These are phyloP conservation scores for Penicillium antarcticum DNA, from an alignment of 495 filamentous ascomycete species.

Conservation along the genomic window DNA sequence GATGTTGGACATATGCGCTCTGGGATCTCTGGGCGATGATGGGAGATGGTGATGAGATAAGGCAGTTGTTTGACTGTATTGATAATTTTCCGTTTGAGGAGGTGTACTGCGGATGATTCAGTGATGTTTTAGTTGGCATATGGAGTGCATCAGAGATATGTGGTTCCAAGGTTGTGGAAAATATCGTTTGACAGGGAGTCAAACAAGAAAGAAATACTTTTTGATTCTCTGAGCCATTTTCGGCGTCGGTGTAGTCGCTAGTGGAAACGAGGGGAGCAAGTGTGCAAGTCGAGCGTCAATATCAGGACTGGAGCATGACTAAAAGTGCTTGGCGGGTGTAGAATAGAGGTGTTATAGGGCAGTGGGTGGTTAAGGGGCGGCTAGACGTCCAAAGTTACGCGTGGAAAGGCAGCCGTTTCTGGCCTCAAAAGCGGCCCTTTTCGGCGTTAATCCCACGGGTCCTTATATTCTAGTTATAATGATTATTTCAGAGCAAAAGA, in stretches of 20 bases:
- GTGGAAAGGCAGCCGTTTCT: slow-evolving; percentile 11
- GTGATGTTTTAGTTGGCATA: not conserved
- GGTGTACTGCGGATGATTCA: not conserved
- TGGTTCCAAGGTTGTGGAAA: not conserved
- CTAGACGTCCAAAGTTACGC: slow-evolving; percentile 9
- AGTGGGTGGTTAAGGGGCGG: slow-evolving; percentile 6
- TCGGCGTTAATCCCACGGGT: slow-evolving; percentile 20
- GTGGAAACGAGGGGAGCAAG: slow-evolving; percentile 4
- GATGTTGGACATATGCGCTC: slow-evolving; percentile 9
- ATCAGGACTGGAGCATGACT: slow-evolving; percentile 9
- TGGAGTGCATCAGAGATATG: not conserved
- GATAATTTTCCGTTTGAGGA: not conserved
- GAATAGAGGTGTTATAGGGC: slow-evolving; percentile 5
- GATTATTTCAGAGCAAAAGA: too few relatives aligned
- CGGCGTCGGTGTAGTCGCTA: slow-evolving; percentile 7
- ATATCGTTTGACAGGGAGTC: too few relatives aligned
- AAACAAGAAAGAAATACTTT: too few relatives aligned
- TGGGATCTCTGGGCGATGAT: slow-evolving; percentile 10
- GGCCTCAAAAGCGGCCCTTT: slow-evolving; percentile 20
- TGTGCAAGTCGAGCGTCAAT: slow-evolving; percentile 8
- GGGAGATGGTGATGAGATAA: not conserved
- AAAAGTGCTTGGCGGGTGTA: slow-evolving; percentile 1
- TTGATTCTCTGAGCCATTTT: slow-evolving; percentile 2
- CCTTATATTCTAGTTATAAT: slow-evolving; percentile 22
- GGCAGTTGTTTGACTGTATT: not conserved